Percentiles rank a stretch among this genome's conserved stretches.
Conservation (phyloP, 805 yeast species). For the Candida sphagnicola region DNA sequence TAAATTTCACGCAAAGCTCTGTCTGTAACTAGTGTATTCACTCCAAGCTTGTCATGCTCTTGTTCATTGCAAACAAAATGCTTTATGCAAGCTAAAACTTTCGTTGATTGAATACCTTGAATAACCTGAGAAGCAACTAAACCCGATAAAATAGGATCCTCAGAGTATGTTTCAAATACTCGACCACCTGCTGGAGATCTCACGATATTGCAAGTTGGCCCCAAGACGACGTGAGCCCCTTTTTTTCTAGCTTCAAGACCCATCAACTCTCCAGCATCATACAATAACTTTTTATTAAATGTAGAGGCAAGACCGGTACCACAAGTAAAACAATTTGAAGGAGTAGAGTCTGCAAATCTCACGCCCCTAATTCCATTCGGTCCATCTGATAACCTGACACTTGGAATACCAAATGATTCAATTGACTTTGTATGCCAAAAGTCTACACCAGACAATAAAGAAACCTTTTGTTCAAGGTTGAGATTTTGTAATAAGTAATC, state of each 20-base stretch:
- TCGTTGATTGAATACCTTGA: slow-evolving; percentile 50
- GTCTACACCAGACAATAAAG: slow-evolving; percentile 38
- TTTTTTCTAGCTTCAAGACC: slow-evolving; percentile 53
- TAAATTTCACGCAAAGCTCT: slow-evolving; percentile 66
- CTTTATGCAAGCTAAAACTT: slow-evolving; percentile 54
- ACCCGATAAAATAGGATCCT: slow-evolving; percentile 52
- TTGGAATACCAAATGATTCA: slow-evolving; percentile 40
- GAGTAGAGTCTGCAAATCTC: slow-evolving; percentile 46
- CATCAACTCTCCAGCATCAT: slow-evolving; percentile 49
- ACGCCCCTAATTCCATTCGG: slow-evolving; percentile 66
- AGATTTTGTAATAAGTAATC: slow-evolving; percentile 25
- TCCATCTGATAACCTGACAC: slow-evolving; percentile 51
- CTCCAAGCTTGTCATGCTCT: slow-evolving; percentile 50
- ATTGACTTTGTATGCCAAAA: slow-evolving; percentile 49
- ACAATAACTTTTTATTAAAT: slow-evolving; percentile 47
- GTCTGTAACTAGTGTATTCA: slow-evolving; percentile 48
- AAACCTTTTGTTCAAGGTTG: slow-evolving; percentile 32
- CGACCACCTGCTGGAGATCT: slow-evolving; percentile 61
- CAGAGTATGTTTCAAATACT: slow-evolving; percentile 59
- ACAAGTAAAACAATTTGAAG: slow-evolving; percentile 57
- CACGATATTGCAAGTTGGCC: slow-evolving; percentile 47
- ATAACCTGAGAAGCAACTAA: slow-evolving; percentile 47
- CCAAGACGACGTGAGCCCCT: slow-evolving; percentile 40
- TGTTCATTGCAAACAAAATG: slow-evolving; percentile 63
- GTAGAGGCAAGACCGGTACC: slow-evolving; percentile 60